Base-by-base conservation (phyloP, 2,329 filamentous ascomycete genomes). In the Stromatinia cepivora region DNA sequence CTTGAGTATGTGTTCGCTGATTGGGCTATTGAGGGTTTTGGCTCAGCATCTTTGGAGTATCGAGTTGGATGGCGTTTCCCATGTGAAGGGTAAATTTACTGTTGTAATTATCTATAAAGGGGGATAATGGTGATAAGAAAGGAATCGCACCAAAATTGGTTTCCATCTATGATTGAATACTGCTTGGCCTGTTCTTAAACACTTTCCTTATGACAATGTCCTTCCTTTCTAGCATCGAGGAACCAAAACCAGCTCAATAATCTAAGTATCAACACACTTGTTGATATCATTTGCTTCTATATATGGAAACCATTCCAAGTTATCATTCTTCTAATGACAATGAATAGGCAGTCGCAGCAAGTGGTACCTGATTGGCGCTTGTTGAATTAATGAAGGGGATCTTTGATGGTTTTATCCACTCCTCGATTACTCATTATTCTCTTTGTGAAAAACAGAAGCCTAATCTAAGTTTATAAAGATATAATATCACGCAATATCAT, bases 21-120 rank as follows among this genome's bases (percentile, higher is more conserved):
- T 63, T 63, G 63, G 64, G 25, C 17, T 69, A 58, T 66, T 65
- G 36, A 50, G 5, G 45, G 13, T 42, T 69, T 69, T 66, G 61
- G 61, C 28, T 53, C 56, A 39, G 48, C 20, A 36, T 64, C 31
- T 61, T 69, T 65, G 56, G 59, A 48, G 34, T 54, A 54, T 15
- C 46, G 31, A 20, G 22, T 63, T 64, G 46, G 57, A 53, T 36
- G 66, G 66, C 58, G 57, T 64, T 53, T 66, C n/a, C n/a, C 20
- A 20, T 45, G 36, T 25, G 39, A 52, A 39, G 22, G 10, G 31
- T 20, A 15, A n/a, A n/a, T 17, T 39, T 52, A 52, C 13, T 28
- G 11, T 46, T 52, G 46, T 64, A 64, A 53, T 64, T 64, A 53
- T 64, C 34, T 39, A 64, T 53, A 39, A 39, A 31, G 46, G 46